Percentiles rank a stretch among this genome's conserved stretches.
These are phyloP conservation scores for Isatis lusitanica DNA, from an alignment of 441 rosid genomes.

Conservation along the genomic window DNA sequence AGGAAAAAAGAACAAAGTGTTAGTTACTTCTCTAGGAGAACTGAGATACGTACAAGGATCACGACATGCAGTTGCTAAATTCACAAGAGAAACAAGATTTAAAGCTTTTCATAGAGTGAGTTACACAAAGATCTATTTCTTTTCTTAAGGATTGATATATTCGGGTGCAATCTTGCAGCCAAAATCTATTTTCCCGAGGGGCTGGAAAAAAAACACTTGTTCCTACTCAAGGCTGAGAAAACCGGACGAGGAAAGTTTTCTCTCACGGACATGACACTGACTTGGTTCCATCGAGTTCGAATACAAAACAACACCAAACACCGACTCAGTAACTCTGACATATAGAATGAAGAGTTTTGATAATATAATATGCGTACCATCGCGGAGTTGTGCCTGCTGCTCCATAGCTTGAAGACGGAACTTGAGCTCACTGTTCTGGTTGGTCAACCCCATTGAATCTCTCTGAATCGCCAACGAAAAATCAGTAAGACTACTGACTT, in stretches of 20 bases:
- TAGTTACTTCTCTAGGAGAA: background rate
- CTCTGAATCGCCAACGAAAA: conserved; percentile 48
- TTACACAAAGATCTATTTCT: background rate
- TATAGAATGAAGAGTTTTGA: background rate
- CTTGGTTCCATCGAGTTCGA: conserved; percentile 11
- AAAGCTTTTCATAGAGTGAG: background rate
- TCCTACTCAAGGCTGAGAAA: background rate
- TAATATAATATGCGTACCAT: conserved; percentile 49
- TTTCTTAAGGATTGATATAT: background rate
- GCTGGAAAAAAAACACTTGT: background rate
- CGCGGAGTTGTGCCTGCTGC: conserved; percentile 93
- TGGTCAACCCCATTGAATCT: conserved; percentile 85
- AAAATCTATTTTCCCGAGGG: background rate
- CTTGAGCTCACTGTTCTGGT: conserved; percentile 88
- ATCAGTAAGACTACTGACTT: background rate
- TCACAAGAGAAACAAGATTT: background rate
- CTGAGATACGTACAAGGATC: background rate
- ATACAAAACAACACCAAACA: background rate
- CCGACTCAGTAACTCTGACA: background rate
- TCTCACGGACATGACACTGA: background rate
- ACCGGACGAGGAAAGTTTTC: too few relatives aligned
- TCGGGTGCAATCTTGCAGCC: background rate
- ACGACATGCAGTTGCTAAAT: background rate
- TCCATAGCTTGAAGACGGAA: conserved; percentile 98
- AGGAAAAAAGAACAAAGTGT: background rate